These are phyloP conservation scores for Oenanthe sinensis DNA, from an alignment of 129 eudicot genomes.

Conservation along the genomic window DNA sequence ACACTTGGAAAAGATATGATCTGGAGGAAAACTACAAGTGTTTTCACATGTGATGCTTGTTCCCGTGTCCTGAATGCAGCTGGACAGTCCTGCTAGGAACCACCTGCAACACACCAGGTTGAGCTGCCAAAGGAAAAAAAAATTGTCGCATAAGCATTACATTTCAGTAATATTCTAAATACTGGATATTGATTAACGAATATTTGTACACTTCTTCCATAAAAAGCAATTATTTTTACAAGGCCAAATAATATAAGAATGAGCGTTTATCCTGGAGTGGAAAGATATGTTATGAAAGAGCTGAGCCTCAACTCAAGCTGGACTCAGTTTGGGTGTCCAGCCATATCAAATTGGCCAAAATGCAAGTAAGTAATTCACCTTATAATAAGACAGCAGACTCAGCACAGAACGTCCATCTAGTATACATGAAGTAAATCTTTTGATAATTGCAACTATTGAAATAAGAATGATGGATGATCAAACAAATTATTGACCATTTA, in stretches of 20 bases:
- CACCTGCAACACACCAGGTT: constrained; percentile 52
- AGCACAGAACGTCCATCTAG: neutral
- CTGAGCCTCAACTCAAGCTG: neutral
- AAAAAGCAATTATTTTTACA: neutral
- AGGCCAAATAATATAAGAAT: neutral
- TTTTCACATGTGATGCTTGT: constrained; percentile 5
- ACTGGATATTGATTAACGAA: neutral
- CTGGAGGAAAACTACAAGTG: neutral
- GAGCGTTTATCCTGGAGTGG: neutral
- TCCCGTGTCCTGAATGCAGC: constrained; percentile 32
- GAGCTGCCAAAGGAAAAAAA: constrained; percentile 34
- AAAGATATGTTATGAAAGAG: neutral
- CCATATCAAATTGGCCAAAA: neutral
- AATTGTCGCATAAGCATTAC: neutral
- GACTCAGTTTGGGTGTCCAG: neutral
- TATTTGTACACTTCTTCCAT: neutral
- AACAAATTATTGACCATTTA: neutral
- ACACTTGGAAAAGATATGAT: neutral
- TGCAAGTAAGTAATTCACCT: neutral
- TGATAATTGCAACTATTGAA: neutral
- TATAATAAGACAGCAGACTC: neutral
- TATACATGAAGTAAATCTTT: neutral
- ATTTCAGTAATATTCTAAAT: neutral
- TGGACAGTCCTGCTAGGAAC: constrained; percentile 34
- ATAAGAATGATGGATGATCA: neutral